Evolutionary conservation across 2,329 filamentous ascomycete species (phyloP), one percentile per base, ranked within the genome.

Genomic region (Hymenotorrendiella dingleyae): DNA sequence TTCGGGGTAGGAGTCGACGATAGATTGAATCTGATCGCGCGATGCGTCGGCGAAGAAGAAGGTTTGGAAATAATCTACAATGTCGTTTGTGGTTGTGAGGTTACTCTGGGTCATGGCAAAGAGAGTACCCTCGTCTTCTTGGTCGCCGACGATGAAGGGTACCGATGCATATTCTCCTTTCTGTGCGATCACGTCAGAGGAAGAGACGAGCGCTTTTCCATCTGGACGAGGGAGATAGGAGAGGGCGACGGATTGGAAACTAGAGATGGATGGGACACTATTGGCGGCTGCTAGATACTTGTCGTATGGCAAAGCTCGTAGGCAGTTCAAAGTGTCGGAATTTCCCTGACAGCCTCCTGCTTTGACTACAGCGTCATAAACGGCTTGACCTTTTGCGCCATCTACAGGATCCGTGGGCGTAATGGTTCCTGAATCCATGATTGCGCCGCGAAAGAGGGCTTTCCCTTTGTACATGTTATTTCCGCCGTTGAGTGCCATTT

Each of bases 41-140:
- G 70, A 68, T 2, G 82, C 74, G 19, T 67, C 59, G 24, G 69
- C 62, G 67, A 86, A 89, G 67, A 77, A 82, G 40, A 76, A 52
- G 0, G 63, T 59, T 3, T 64, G 54, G 14, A 93, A 63, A 56
- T 90, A 91, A 22, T 71, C 64, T 24, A 78, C 70, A 0, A 90
- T 52, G 3, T 77, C 63, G 2, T 65, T 63, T 0, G 71, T 76
- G 1, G 71, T 82, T 8, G 77, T 83, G 36, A 89, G 64, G 57
- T 88, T 86, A 29, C 62, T 56, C 49, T 84, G 81, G 61, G 82
- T 80, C 26, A 89, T 67, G 6, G 80, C 69, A 58, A 90, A 87
- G 3, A 89, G 62, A 0, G 84, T 87, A 14, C 85, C 84, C 62
- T 91, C 85, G 57, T 91, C 86, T 66, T 90, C 84, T 62, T 88